Evolutionary conservation across 805 yeast genomes (phyloP), one percentile per base, ranked within the genome.

Genomic region (Candida khao-thaluensis): DNA sequence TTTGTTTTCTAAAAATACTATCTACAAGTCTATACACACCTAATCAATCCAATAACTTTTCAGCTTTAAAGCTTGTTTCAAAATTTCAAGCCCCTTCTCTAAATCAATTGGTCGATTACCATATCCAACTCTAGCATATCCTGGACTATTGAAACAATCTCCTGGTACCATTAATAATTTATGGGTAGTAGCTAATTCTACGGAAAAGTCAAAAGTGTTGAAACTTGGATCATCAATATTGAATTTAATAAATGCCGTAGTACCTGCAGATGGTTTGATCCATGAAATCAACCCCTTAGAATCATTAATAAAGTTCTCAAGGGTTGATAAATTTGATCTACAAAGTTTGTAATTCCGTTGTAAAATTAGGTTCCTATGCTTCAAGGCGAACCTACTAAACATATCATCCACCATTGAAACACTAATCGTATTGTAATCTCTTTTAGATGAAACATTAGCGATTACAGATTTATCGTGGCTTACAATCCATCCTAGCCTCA

Each of bases 351-450:
- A 56, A 50, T 70, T 74, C 42, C 76, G 51, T 17, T 63, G 45
- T 15, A 76, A 50, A 18, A 76, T 57, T 24, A 36, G 27, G 12
- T 61, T 46, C 21, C 54, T 51, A 40, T 71, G 49, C n/a, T 46
- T 36, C 33, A 76, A 56, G 0, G 72, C 76, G 47, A 64, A 70
- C 1, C 64, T 53, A 3, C 79, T 75, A 10, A 74, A 51, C 4
- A 47, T 26, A 48, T 76, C 82, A 49, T 76, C 80, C 4, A 73
- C 40, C 44, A 59, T 52, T 23, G 76, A 66, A 11, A 76, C 69
- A 2, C 76, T 69, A 30, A 76, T 76, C 7, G 72, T 75, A 49
- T 69, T 73, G 52, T 70, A 76, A 50, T 74, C 79, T 44, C 81
- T 59, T 37, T 70, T 62, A 9, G 64, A 55, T 17, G 56, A 54